Conservation (phyloP, 345 rosid genomes). For the Iberis pinnata region DNA sequence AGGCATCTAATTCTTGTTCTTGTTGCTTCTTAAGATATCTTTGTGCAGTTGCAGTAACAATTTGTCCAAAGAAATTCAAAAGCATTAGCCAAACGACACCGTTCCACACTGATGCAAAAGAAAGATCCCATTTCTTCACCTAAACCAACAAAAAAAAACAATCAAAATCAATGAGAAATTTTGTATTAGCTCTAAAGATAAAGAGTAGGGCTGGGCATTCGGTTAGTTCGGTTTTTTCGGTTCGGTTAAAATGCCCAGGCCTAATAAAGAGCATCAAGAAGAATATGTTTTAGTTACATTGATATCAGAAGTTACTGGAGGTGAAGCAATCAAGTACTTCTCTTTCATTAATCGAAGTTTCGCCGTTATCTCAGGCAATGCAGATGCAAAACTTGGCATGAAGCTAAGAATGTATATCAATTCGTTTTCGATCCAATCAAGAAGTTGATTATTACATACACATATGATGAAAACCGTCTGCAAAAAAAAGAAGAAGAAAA, state of each 20-base stretch:
- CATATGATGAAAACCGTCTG: slow-evolving; percentile 89
- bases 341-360: slow-evolving; percentile 57
- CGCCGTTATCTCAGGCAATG: slow-evolving; percentile 40
- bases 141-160: slow-evolving; percentile 25
- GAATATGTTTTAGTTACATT: slow-evolving; percentile 34
- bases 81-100: slow-evolving; percentile 94
- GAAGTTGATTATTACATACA: slow-evolving; percentile 85
- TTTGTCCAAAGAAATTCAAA: slow-evolving; percentile 71
- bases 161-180: too few species aligned
- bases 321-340: slow-evolving; percentile 51
- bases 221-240: too few species aligned
- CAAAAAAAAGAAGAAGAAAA: slow-evolving; percentile 5
- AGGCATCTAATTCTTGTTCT: slow-evolving; percentile 47
- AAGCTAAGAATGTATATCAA: slow-evolving; percentile 63
- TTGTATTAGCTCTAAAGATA: too few species aligned
- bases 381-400: slow-evolving; percentile 56
- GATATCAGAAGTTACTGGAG: slow-evolving; percentile 42
- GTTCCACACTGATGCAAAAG: slow-evolving; percentile 76
- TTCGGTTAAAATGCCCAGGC: not conserved
- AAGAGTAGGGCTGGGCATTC: too few species aligned
- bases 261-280: not conserved
- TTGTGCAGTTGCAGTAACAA: slow-evolving; percentile 79
- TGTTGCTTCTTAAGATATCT: slow-evolving; percentile 66
- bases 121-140: slow-evolving; percentile 80
- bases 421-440: slow-evolving; percentile 81